phyloP scores from a whole-genome alignment of 257 asterid species.

The Paraleonurus japonicus region DNA sequence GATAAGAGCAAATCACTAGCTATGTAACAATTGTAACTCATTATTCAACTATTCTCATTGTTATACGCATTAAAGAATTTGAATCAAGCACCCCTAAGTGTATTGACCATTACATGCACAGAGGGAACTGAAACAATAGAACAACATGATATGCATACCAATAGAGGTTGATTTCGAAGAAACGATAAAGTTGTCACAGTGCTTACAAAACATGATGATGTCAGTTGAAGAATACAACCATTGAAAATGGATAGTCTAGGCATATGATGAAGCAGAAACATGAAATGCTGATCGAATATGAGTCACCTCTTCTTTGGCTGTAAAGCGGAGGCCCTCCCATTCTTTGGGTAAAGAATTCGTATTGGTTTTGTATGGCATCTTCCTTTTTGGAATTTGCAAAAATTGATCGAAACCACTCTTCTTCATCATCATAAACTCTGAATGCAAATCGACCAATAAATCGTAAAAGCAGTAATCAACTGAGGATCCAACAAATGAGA shows the following conservation, averaged over 20 bases:
- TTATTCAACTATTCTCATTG: not conserved
- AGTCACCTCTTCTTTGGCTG: constrained; percentile 79
- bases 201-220: not conserved
- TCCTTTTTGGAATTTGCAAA: constrained; percentile 82
- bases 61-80: not conserved
- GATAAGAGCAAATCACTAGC: not conserved
- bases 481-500: not conserved
- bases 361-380: constrained; percentile 95
- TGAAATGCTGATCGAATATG: not conserved
- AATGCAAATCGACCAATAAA: not conserved
- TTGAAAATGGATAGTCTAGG: not conserved
- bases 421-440: constrained; percentile 91
- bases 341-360: constrained; percentile 87
- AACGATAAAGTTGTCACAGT: not conserved
- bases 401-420: constrained; percentile 88
- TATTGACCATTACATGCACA: not conserved
- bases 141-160: not conserved
- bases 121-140: not conserved
- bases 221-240: not conserved
- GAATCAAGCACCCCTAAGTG: not conserved
- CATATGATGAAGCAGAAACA: not conserved
- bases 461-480: not conserved
- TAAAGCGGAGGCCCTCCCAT: constrained; percentile 97
- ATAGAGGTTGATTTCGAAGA: not conserved
- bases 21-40: not conserved